Conservation (phyloP, 1,284 basidiomycete species). For the Boletellus dicymbophilus region DNA sequence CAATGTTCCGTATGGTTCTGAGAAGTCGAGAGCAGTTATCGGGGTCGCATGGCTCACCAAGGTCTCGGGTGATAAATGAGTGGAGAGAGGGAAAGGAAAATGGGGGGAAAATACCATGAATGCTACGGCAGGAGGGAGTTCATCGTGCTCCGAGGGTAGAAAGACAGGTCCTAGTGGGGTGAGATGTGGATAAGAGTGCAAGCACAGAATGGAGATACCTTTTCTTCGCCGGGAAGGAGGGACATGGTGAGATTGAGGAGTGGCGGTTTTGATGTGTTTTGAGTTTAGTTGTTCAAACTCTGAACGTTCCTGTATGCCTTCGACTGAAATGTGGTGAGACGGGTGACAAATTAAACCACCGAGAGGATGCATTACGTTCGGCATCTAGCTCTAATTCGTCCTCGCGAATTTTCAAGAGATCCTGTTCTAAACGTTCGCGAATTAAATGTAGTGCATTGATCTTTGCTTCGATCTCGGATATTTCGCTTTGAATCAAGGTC, state of each 20-base stretch:
- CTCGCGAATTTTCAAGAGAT: constrained; percentile 88
- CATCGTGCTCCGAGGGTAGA: constrained; percentile 96
- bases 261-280: constrained; percentile 35
- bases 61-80: constrained; percentile 52
- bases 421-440: constrained; percentile 78
- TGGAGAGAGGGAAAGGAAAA: constrained; percentile 1
- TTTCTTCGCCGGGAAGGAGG: constrained; percentile 74
- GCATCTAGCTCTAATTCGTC: constrained; percentile 96
- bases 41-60: constrained; percentile 80
- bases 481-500: constrained; percentile 84
- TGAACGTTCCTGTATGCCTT: constrained; percentile 84
- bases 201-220: constrained; percentile 43
- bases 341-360: neutral
- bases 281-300: constrained; percentile 59
- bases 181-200: constrained; percentile 12
- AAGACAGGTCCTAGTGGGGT: constrained; percentile 79
- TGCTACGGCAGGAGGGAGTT: constrained; percentile 90
- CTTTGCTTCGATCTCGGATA: constrained; percentile 85
- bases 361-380: constrained; percentile 63
- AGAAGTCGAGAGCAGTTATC: constrained; percentile 91
- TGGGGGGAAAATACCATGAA: constrained; percentile 78
- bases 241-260: constrained; percentile 45
- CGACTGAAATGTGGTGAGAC: constrained; percentile 50
- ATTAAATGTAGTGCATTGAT: constrained; percentile 87
- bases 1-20: constrained; percentile 94